Percentiles rank a stretch among this genome's conserved stretches.
Evolutionary conservation across 441 rosid genomes (phyloP).

Genomic region (Gossypium aridum): DNA sequence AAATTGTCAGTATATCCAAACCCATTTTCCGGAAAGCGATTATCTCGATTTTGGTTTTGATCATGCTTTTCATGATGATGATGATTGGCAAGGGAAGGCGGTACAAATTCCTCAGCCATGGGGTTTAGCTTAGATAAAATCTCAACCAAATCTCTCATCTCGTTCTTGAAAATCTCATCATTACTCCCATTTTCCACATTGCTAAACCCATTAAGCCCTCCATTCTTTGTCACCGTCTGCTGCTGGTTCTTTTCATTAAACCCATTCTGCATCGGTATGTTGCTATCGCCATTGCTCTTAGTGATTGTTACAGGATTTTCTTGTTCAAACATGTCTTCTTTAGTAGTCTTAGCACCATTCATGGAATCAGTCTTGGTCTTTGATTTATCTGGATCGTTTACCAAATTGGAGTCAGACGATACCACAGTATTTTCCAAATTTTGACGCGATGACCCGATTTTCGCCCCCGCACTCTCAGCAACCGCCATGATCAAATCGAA

Average conservation of each 20-base stretch:
- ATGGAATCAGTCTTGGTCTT: constrained; percentile 37
- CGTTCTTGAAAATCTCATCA: constrained; percentile 31
- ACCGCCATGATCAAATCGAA: constrained; percentile 69
- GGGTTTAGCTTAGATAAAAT: constrained; percentile 80
- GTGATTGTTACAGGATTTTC: background rate
- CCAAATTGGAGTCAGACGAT: constrained; percentile 38
- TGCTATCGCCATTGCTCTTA: constrained; percentile 17
- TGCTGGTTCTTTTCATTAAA: constrained; percentile 24
- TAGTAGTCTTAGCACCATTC: constrained; percentile 18
- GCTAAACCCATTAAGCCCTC: constrained; percentile 23
- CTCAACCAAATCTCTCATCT: constrained; percentile 63
- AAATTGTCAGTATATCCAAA: constrained; percentile 53
- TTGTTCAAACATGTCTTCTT: constrained; percentile 22
- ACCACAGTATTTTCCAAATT: constrained; percentile 42
- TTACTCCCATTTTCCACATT: constrained; percentile 16
- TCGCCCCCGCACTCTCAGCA: constrained; percentile 77
- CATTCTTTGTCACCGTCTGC: constrained; percentile 21
- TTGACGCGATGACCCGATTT: constrained; percentile 52
- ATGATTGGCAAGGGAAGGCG: constrained; percentile 45
- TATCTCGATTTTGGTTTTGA: constrained; percentile 18
- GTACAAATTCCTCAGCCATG: constrained; percentile 82
- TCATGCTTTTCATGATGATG: constrained; percentile 9
- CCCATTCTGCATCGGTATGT: constrained; percentile 35
- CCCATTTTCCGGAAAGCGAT: constrained; percentile 37
- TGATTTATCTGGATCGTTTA: constrained; percentile 40